Conservation (phyloP, 1,284 basidiomycete genomes). For the Boletus sp. region DNA sequence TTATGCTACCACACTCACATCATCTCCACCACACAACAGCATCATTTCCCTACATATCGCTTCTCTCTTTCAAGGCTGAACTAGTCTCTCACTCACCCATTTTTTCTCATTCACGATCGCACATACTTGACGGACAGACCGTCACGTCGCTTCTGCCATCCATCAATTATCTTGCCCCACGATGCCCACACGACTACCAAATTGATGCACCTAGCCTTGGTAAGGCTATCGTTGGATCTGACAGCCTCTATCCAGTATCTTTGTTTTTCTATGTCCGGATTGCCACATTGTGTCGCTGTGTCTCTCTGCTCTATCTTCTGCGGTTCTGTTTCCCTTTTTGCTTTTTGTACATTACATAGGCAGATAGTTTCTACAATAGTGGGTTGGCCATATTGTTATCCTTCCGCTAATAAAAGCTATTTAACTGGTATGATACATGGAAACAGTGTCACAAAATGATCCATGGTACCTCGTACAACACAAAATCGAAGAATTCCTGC, state of each 20-base stretch:
- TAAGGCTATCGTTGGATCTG: conserved; percentile 17
- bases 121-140: conserved; percentile 26
- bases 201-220: conserved; percentile 8
- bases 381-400: conserved; percentile 56
- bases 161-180: conserved; percentile 13
- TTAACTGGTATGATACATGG: conserved; percentile 19
- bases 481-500: conserved; percentile 93
- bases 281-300: conserved; percentile 24
- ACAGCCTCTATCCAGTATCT: conserved; percentile 21
- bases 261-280: conserved; percentile 21
- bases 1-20: conserved; percentile 31
- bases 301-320: conserved; percentile 27
- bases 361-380: conserved; percentile 48
- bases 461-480: conserved; percentile 86
- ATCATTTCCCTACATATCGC: conserved; percentile 29
- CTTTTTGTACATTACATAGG: conserved; percentile 39
- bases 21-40: conserved; percentile 28
- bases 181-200: conserved; percentile 16
- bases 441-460: conserved; percentile 50
- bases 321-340: conserved; percentile 15
- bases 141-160: conserved; percentile 13
- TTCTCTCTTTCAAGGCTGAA: conserved; percentile 19
- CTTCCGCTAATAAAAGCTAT: conserved; percentile 40
- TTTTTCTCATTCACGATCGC: conserved; percentile 12
- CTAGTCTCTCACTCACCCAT: conserved; percentile 9